These are phyloP conservation scores for Flammula alnicola DNA, from an alignment of 1,284 basidiomycete species.

Conservation along the genomic window DNA sequence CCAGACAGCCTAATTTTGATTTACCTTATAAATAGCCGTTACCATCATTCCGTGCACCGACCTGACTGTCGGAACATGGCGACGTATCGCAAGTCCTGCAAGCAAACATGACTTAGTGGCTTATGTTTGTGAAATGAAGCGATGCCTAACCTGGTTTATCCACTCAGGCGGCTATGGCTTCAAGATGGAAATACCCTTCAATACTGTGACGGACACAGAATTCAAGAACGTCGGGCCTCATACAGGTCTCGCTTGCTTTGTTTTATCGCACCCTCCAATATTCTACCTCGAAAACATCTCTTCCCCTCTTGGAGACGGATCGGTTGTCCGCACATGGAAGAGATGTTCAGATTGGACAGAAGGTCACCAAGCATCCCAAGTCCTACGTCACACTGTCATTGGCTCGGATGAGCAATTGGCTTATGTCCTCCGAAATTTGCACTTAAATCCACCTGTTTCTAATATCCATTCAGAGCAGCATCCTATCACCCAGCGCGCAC, in stretches of 20 bases:
- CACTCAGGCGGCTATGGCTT: conserved; percentile 72
- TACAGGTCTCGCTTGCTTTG: conserved; percentile 61
- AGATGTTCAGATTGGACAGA: conserved; percentile 80
- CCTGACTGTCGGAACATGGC: conserved; percentile 76
- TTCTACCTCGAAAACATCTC: conserved; percentile 66
- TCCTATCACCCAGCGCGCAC: conserved; percentile 30
- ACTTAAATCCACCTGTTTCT: conserved; percentile 38
- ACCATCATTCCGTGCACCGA: conserved; percentile 77
- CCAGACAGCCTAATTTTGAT: conserved; percentile 13
- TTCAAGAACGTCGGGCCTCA: conserved; percentile 61
- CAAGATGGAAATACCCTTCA: conserved; percentile 83
- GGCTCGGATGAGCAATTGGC: conserved; percentile 67
- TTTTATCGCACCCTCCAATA: conserved; percentile 64
- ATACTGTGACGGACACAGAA: conserved; percentile 59
- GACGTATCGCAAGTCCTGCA: conserved; percentile 62
- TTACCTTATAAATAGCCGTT: conserved; percentile 52
- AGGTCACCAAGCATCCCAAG: conserved; percentile 66
- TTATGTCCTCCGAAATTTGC: conserved; percentile 59
- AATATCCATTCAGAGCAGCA: conserved; percentile 42
- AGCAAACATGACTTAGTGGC: conserved; percentile 71
- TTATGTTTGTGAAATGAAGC: conserved; percentile 69
- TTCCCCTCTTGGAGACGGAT: conserved; percentile 36
- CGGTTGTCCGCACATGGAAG: conserved; percentile 56
- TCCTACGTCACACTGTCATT: conserved; percentile 68
- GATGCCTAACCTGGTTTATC: conserved; percentile 77